Conservation (phyloP, 2,329 filamentous ascomycete species). For the Penicillium sp. region DNA sequence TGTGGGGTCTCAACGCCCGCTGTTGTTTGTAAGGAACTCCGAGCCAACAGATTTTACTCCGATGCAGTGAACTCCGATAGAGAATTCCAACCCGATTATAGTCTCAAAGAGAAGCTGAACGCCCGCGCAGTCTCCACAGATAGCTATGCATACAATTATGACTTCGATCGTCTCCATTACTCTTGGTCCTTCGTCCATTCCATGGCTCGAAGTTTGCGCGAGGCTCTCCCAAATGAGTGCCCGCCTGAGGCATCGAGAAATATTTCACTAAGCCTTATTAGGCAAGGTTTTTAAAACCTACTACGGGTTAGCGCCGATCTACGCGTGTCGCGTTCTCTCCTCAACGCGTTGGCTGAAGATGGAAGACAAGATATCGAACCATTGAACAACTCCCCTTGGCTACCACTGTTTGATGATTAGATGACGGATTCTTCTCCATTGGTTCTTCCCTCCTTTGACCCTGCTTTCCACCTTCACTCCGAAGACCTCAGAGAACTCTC, state of each 20-base stretch:
- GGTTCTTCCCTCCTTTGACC: conserved; percentile 56
- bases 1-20: background rate
- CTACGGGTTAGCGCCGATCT: conserved; percentile 6
- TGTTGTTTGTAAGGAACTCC: background rate
- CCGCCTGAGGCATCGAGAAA: background rate
- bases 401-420: conserved; percentile 19
- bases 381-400: background rate
- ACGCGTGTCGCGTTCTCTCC: conserved; percentile 6
- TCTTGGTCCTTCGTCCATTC: background rate
- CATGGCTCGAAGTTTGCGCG: background rate
- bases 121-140: background rate
- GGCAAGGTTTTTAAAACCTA: background rate
- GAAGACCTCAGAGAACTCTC: conserved; percentile 39
- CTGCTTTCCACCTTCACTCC: conserved; percentile 55
- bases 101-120: background rate
- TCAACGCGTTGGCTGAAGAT: conserved; percentile 15
- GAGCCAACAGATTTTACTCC: background rate
- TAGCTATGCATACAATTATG: background rate
- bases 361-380: conserved; percentile 9
- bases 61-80: background rate
- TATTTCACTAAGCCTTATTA: background rate
- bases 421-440: conserved; percentile 42
- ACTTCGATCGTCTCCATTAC: background rate
- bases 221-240: background rate
- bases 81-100: background rate